A percentile compares a stretch with the other conserved stretches of the same genome.
Evolutionary conservation across 1,284 basidiomycete genomes (phyloP).

Genomic region (Trametes sp.): DNA sequence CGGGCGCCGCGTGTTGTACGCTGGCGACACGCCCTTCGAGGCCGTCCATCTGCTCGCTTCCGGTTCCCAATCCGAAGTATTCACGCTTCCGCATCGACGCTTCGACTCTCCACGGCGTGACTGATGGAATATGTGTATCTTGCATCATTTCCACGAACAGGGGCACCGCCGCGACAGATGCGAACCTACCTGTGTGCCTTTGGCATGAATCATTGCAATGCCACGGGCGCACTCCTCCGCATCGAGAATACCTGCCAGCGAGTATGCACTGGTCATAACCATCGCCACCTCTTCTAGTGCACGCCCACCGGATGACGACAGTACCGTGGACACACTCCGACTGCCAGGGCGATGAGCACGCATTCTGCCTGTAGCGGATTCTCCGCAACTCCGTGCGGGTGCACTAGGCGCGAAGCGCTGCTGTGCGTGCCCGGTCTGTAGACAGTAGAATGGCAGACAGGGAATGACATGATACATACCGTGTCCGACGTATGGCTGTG

Average conservation of each 20-base stretch:
- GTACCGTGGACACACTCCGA: neutral
- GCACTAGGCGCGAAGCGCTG: conserved; percentile 5
- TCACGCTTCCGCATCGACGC: conserved; percentile 6
- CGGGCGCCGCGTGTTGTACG: conserved; percentile 1
- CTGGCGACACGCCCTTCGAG: conserved; percentile 4
- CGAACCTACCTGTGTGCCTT: conserved; percentile 1
- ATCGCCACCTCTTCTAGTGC: conserved; percentile 7
- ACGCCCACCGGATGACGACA: conserved; percentile 1
- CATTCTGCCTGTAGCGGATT: conserved; percentile 9
- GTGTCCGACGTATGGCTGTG: conserved; percentile 20
- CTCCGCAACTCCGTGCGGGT: conserved; percentile 4
- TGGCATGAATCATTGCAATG: neutral
- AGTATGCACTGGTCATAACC: conserved; percentile 3
- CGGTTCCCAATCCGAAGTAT: conserved; percentile 11
- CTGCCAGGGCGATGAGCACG: conserved; percentile 7
- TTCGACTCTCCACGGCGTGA: conserved; percentile 1
- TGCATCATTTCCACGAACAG: conserved; percentile 7
- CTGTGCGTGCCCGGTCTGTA: conserved; percentile 15
- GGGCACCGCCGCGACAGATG: conserved; percentile 12
- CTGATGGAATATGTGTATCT: neutral
- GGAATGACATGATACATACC: conserved; percentile 25
- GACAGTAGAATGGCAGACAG: conserved; percentile 13
- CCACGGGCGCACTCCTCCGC: neutral
- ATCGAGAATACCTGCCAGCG: neutral
- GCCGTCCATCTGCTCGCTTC: neutral